Evolutionary conservation across 805 yeast species (phyloP), one percentile per base, ranked within the genome.

Genomic region (Yamadazyma phyllophila): DNA sequence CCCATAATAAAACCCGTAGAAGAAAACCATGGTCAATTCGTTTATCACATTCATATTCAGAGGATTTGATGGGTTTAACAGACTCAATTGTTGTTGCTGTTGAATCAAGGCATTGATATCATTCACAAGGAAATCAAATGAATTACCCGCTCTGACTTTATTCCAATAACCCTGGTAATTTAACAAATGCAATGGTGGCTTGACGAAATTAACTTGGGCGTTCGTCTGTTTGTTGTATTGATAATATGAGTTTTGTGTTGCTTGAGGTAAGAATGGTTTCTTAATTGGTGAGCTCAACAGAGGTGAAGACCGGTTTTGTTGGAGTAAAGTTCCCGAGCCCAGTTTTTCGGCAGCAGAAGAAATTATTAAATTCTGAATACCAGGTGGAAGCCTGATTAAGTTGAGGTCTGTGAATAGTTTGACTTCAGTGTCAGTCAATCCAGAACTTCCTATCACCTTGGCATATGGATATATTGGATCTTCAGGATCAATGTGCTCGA

Each of bases 1-100:
- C 2, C 74, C 76, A 49, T 68, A 69, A 51, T 69, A 71, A 46
- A 61, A 68, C 2, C 77, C 77, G 50, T 65, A 72, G 45, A 72
- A 72, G 24, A 72, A 60, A 9, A 68, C 73, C 57, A 66, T 56
- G 7, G 64, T 61, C 43, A 68, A 55, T 45, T 72, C 76, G 38
- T 69, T 66, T 31, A 62, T 54, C 24, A 56, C 50, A 11, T 26
- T 29, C 36, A 44, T 40, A 24, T 63, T 69, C 26, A 52, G 41
- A 12, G 51, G 30, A n/a, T 33, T 17, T n/a, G 24, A 36, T n/a
- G 30, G n/a, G 17, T 11, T 16, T 16, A 26, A 29, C 13, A 24
- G 36, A 16, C 36, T 40, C 26, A 31, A 20, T 16, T 36, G 52
- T 26, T 32, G 38, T 36, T 41, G 43, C 12, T 32, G 39, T 13